Conservation (phyloP, 1,139 yeast species). For the Geotrichum siamense region DNA sequence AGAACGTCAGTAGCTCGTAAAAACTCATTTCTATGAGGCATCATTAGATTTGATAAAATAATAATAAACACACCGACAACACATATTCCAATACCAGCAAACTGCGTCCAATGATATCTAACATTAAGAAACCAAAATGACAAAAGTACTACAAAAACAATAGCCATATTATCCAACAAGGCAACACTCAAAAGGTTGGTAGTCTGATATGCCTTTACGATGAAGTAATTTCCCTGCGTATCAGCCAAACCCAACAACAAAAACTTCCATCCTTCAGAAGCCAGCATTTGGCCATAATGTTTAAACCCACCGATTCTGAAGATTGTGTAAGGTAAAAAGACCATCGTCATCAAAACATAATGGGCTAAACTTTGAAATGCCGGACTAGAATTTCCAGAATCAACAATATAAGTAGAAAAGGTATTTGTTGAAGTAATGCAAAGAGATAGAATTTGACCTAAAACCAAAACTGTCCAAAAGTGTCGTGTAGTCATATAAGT, state of each 20-base stretch:
- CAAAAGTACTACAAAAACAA: conserved; percentile 39
- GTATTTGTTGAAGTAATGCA: conserved; percentile 41
- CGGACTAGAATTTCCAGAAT: conserved; percentile 38
- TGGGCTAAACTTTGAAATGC: conserved; percentile 40
- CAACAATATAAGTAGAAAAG: conserved; percentile 36
- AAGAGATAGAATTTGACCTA: conserved; percentile 39
- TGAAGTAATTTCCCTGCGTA: conserved; percentile 42
- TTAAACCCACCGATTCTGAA: conserved; percentile 23
- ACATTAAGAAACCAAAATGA: conserved; percentile 39
- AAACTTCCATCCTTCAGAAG: conserved; percentile 39
- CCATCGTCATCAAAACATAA: conserved; percentile 34
- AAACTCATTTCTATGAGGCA: conserved; percentile 37
- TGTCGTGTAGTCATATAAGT: conserved; percentile 33
- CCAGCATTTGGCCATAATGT: conserved; percentile 30
- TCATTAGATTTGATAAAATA: conserved; percentile 37
- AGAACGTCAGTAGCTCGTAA: conserved; percentile 31
- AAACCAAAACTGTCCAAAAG: conserved; percentile 38
- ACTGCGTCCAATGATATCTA: conserved; percentile 42
- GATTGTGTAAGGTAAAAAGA: conserved; percentile 38
- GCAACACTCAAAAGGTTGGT: conserved; percentile 41
- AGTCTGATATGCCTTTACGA: conserved; percentile 40
- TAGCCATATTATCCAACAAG: conserved; percentile 40
- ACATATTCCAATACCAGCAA: conserved; percentile 38
- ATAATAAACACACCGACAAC: conserved; percentile 41
- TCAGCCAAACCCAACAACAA: conserved; percentile 40